phyloP scores from a whole-genome alignment of 2,329 filamentous ascomycete species.

The Diaporthe sp. region DNA sequence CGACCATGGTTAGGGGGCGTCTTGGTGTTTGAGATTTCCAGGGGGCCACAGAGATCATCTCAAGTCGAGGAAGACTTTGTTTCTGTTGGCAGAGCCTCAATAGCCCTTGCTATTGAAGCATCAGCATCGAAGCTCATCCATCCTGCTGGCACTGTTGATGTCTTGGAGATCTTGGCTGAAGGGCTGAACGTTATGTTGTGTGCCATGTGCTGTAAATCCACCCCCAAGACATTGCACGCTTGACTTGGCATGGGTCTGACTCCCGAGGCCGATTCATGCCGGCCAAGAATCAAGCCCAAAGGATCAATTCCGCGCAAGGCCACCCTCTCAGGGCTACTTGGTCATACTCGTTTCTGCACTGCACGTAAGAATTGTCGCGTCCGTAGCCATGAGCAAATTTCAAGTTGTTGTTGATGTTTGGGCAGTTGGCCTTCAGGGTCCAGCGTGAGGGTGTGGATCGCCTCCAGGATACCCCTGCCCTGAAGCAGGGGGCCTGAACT shows the following conservation, averaged over 20 bases:
- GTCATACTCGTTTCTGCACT: background rate
- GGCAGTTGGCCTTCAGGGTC: background rate
- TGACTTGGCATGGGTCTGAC: background rate
- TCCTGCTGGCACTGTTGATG: background rate
- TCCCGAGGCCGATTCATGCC: background rate
- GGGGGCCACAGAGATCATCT: background rate
- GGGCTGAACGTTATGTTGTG: background rate
- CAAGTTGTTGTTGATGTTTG: background rate
- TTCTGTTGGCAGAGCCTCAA: background rate
- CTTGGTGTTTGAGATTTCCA: constrained; percentile 10
- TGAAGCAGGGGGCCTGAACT: constrained; percentile 13
- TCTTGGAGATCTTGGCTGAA: background rate
- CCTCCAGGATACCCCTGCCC: constrained; percentile 3
- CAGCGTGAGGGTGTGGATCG: background rate
- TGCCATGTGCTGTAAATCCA: background rate
- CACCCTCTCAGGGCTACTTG: background rate
- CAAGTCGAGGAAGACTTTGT: background rate
- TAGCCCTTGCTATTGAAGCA: background rate
- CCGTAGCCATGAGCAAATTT: background rate
- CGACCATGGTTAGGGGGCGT: constrained; percentile 1
- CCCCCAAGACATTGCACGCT: background rate
- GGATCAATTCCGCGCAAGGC: background rate
- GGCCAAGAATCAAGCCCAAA: background rate
- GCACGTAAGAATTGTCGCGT: background rate
- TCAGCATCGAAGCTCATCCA: background rate